phyloP scores from a whole-genome alignment of 73 alveolate species.

The Paramecium octaurelia region DNA sequence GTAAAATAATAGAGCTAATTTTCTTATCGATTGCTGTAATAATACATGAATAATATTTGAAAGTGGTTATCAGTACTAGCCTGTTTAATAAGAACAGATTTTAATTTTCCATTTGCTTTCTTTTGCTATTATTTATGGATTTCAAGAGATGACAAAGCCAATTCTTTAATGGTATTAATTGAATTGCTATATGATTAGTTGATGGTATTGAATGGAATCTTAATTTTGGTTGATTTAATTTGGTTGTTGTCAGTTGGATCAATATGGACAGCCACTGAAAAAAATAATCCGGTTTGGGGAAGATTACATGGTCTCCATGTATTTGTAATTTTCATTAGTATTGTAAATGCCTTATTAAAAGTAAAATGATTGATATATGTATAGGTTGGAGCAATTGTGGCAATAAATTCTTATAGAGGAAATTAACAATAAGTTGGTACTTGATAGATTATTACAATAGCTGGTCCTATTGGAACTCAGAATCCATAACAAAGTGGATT shows the following conservation, averaged over 20 bases:
- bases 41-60: not conserved
- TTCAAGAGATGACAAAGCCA: conserved; percentile 61
- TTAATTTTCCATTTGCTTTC: conserved; percentile 64
- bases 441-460: not conserved
- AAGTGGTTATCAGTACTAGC: conserved; percentile 56
- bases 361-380: not conserved
- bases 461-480: not conserved
- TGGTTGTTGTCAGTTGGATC: conserved; percentile 63
- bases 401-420: conserved; percentile 41
- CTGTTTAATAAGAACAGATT: conserved; percentile 63
- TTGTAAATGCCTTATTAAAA: conserved; percentile 49
- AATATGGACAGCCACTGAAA: conserved; percentile 56
- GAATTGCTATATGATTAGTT: not conserved
- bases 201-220: conserved; percentile 60
- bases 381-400: conserved; percentile 42
- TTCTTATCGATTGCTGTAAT: conserved; percentile 56
- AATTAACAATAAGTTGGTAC: conserved; percentile 18
- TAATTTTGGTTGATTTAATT: conserved; percentile 55
- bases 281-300: conserved; percentile 56
- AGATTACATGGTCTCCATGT: conserved; percentile 58
- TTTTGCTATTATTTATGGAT: conserved; percentile 63
- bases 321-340: conserved; percentile 46
- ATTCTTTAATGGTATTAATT: conserved; percentile 57
- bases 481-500: conserved; percentile 8
- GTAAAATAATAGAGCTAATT: conserved; percentile 56